These are phyloP conservation scores for Nothophytophthora sp. DNA, from an alignment of 352 stramenopile species.

Conservation along the genomic window DNA sequence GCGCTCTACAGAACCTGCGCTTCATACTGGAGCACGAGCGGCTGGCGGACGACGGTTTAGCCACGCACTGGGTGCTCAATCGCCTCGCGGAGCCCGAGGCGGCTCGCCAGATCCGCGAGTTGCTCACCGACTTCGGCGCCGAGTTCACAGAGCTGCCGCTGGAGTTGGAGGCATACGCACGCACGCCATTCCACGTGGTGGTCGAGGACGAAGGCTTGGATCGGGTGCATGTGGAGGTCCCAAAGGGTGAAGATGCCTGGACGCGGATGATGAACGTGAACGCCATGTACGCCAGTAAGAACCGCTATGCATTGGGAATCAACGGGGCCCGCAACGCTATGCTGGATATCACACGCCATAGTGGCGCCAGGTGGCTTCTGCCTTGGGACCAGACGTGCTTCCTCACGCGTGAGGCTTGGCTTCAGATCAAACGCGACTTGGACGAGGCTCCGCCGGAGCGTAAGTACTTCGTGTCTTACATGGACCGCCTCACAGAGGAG, in stretches of 20 bases:
- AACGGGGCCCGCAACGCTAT: slow-evolving; percentile 53
- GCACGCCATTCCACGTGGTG: slow-evolving; percentile 39
- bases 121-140: slow-evolving; percentile 37
- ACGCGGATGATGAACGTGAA: slow-evolving; percentile 27
- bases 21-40: slow-evolving; percentile 56
- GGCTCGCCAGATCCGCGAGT: slow-evolving; percentile 22
- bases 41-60: slow-evolving; percentile 32
- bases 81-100: slow-evolving; percentile 35
- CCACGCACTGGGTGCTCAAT: slow-evolving; percentile 58
- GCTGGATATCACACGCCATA: slow-evolving; percentile 34
- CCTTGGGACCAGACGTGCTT: slow-evolving; percentile 64
- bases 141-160: slow-evolving; percentile 50
- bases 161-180: slow-evolving; percentile 29
- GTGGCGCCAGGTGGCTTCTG: slow-evolving; percentile 45
- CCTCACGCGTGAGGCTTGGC: slow-evolving; percentile 41
- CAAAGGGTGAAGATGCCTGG: slow-evolving; percentile 28
- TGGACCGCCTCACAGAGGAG: slow-evolving; percentile 46
- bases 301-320: slow-evolving; percentile 49
- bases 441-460: slow-evolving; percentile 12
- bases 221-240: slow-evolving; percentile 24
- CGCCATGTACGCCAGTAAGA: slow-evolving; percentile 51
- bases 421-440: slow-evolving; percentile 35
- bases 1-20: slow-evolving; percentile 43
- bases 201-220: slow-evolving; percentile 42
- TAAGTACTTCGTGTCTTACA: slow-evolving; percentile 60